Percentiles rank a stretch among this genome's conserved stretches.
phyloP scores from a whole-genome alignment of 1,139 yeast genomes.

The Lodderomyces oxycetoniae region DNA sequence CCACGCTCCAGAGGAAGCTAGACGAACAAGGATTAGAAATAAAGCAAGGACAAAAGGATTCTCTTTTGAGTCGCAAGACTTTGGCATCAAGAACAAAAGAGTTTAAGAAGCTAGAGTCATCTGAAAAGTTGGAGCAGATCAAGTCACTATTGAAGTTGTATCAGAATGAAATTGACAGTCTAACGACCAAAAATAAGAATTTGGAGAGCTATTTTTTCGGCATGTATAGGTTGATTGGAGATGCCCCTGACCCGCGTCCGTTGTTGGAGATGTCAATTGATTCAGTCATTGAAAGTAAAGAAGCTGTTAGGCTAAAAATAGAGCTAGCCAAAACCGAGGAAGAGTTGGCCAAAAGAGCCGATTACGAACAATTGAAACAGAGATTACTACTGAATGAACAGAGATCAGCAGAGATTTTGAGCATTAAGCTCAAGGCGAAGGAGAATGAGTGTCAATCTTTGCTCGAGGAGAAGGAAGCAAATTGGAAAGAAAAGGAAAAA shows the following conservation, averaged over 20 bases:
- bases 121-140: conserved; percentile 60
- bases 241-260: conserved; percentile 92
- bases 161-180: conserved; percentile 80
- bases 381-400: conserved; percentile 57
- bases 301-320: conserved; percentile 46
- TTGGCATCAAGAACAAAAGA: conserved; percentile 79
- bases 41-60: conserved; percentile 62
- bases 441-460: conserved; percentile 58
- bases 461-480: conserved; percentile 58
- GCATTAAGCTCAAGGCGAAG: conserved; percentile 46
- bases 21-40: conserved; percentile 74
- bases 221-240: conserved; percentile 70
- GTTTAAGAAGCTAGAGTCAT: conserved; percentile 67
- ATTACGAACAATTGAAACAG: conserved; percentile 70
- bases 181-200: conserved; percentile 72
- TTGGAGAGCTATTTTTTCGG: conserved; percentile 73
- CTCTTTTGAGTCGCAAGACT: conserved; percentile 65
- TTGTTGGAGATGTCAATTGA: conserved; percentile 68
- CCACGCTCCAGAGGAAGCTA: conserved; percentile 61
- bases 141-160: conserved; percentile 71
- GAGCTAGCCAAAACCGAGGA: conserved; percentile 58
- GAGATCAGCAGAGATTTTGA: conserved; percentile 48
- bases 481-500: conserved; percentile 52
- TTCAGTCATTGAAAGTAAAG: conserved; percentile 56
- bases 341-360: conserved; percentile 62